phyloP scores from a whole-genome alignment of 1,139 yeast species.

The Yamadazyma friedrichii region DNA sequence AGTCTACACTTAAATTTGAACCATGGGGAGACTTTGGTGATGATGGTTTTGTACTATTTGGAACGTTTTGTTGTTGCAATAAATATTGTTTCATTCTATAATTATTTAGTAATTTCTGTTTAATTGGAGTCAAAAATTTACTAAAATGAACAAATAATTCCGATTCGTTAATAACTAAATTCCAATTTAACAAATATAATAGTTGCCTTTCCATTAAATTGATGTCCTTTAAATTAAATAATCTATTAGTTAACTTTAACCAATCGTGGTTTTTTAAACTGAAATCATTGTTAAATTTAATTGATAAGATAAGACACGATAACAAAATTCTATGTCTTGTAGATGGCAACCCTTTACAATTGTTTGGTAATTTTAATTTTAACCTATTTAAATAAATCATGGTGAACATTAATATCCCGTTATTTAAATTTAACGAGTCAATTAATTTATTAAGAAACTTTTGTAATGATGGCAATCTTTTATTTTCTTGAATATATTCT shows the following conservation, averaged over 20 bases:
- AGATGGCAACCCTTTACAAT: conserved; percentile 74
- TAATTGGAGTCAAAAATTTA: conserved; percentile 62
- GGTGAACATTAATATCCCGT: conserved; percentile 74
- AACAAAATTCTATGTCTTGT: conserved; percentile 75
- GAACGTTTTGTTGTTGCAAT: conserved; percentile 19
- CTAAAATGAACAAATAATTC: conserved; percentile 52
- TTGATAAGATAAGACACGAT: conserved; percentile 68
- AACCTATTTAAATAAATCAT: conserved; percentile 64
- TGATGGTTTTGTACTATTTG: not conserved
- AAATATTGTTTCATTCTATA: conserved; percentile 38
- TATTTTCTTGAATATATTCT: conserved; percentile 23
- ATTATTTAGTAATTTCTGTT: conserved; percentile 48
- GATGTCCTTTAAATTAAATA: conserved; percentile 65
- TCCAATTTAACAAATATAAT: conserved; percentile 68
- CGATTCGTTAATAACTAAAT: conserved; percentile 52
- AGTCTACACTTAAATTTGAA: conserved; percentile 1
- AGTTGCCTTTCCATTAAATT: conserved; percentile 81
- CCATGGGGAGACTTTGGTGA: conserved; percentile 8
- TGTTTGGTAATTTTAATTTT: conserved; percentile 58
- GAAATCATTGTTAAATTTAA: conserved; percentile 74
- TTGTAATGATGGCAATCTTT: conserved; percentile 66
- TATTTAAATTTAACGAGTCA: conserved; percentile 70
- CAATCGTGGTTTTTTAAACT: conserved; percentile 76
- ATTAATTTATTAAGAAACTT: conserved; percentile 70
- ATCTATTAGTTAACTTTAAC: conserved; percentile 75